Percentiles rank a stretch among this genome's conserved stretches.
Conservation (phyloP, 2,329 filamentous ascomycete genomes). For the Colletotrichum higginsianum region DNA sequence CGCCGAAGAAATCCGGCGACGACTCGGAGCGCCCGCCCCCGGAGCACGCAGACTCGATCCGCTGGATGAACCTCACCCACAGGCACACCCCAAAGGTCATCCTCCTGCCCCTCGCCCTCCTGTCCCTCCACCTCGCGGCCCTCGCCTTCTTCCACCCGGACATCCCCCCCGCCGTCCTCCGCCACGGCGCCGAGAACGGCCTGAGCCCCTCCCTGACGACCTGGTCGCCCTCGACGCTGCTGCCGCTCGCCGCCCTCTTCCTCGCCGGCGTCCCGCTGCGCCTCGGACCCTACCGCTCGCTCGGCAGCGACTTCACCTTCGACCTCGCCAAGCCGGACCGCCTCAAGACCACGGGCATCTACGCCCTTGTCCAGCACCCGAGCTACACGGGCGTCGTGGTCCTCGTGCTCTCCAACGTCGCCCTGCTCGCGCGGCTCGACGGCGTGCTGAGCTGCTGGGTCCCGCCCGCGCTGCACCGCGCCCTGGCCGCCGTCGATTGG, state of each 20-base stretch:
- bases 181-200: slow-evolving; percentile 50
- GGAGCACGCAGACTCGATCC: slow-evolving; percentile 40
- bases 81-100: slow-evolving; percentile 44
- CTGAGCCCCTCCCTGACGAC: slow-evolving; percentile 52
- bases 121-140: slow-evolving; percentile 45
- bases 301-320: slow-evolving; percentile 70
- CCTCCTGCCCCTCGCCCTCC: slow-evolving; percentile 46
- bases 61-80: slow-evolving; percentile 48
- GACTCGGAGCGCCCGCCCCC: slow-evolving; percentile 32
- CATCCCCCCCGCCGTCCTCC: slow-evolving; percentile 44
- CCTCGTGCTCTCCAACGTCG: slow-evolving; percentile 50
- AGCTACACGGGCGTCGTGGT: slow-evolving; percentile 63
- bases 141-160: slow-evolving; percentile 45
- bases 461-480: slow-evolving; percentile 44
- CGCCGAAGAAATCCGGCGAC: slow-evolving; percentile 35
- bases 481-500: slow-evolving; percentile 29
- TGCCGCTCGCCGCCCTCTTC: slow-evolving; percentile 53
- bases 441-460: slow-evolving; percentile 58
- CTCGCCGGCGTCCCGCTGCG: slow-evolving; percentile 49
- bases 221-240: slow-evolving; percentile 53
- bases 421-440: slow-evolving; percentile 56
- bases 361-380: slow-evolving; percentile 66
- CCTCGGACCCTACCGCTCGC: slow-evolving; percentile 56
- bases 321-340: slow-evolving; percentile 61
- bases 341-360: slow-evolving; percentile 63